These are phyloP conservation scores for Ascochyta koolunga DNA, from an alignment of 2,329 filamentous ascomycete species.

Conservation along the genomic window DNA sequence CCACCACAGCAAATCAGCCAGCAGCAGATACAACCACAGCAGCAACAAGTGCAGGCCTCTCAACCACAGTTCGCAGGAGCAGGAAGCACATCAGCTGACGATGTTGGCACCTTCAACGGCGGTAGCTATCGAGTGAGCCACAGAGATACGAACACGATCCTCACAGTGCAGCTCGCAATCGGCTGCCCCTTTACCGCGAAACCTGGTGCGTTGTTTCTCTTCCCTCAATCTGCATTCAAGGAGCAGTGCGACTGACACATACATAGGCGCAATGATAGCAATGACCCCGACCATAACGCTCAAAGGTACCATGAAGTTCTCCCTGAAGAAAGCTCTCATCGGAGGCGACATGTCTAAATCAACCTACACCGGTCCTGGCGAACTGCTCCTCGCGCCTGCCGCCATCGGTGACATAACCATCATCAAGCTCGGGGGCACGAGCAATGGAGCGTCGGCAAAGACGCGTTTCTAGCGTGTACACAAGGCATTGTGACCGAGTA, in stretches of 20 bases:
- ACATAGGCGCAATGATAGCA: slow-evolving; percentile 81
- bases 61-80: slow-evolving; percentile 41
- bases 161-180: slow-evolving; percentile 88
- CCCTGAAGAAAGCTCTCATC: slow-evolving; percentile 86
- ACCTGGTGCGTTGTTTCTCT: slow-evolving; percentile 62
- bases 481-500: slow-evolving; percentile 88
- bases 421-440: slow-evolving; percentile 75
- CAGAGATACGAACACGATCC: slow-evolving; percentile 84
- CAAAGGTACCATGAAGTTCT: slow-evolving; percentile 82
- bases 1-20: slow-evolving; percentile 35
- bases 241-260: slow-evolving; percentile 6
- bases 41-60: slow-evolving; percentile 38
- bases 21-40: slow-evolving; percentile 37
- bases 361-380: slow-evolving; percentile 86
- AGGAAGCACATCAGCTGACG: slow-evolving; percentile 68
- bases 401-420: slow-evolving; percentile 85
- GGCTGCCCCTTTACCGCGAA: slow-evolving; percentile 83
- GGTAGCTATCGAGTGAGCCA: slow-evolving; percentile 94
- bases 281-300: slow-evolving; percentile 91
- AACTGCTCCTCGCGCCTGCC: slow-evolving; percentile 81
- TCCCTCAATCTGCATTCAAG: background rate
- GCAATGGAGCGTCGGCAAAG: slow-evolving; percentile 83
- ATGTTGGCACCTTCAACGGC: slow-evolving; percentile 96
- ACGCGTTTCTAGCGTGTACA: slow-evolving; percentile 84
- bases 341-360: slow-evolving; percentile 81